These are phyloP conservation scores for Ophiostoma angusticollis DNA, from an alignment of 2,329 filamentous ascomycete genomes.

Conservation along the genomic window DNA sequence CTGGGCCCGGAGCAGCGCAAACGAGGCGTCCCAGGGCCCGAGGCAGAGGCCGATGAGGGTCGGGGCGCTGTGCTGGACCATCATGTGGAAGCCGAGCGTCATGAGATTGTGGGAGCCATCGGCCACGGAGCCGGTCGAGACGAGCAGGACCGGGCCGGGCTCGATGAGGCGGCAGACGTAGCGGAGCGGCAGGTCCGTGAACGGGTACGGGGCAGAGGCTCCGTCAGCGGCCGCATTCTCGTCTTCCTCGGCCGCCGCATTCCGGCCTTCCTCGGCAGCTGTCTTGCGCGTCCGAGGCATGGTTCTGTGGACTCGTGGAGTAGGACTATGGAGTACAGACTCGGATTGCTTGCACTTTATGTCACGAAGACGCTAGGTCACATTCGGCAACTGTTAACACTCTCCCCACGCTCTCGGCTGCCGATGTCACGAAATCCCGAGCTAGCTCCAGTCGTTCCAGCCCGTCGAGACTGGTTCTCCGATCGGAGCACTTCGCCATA, in stretches of 20 bases:
- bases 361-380: background rate
- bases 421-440: constrained; percentile 10
- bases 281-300: too few species aligned
- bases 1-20: constrained; percentile 17
- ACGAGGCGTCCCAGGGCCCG: constrained; percentile 24
- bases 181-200: constrained; percentile 15
- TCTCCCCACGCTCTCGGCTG: constrained; percentile 4
- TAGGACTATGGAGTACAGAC: too few species aligned
- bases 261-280: too few species aligned
- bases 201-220: too few species aligned
- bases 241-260: background rate
- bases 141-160: constrained; percentile 23
- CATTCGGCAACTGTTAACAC: background rate
- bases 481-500: too few species aligned
- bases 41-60: constrained; percentile 21
- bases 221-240: background rate
- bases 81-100: constrained; percentile 27
- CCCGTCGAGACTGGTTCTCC: too few species aligned
- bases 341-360: too few species aligned
- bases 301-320: too few species aligned
- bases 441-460: too few species aligned
- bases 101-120: constrained; percentile 23
- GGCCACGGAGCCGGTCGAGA: constrained; percentile 21
- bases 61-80: constrained; percentile 23
- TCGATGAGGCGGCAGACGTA: constrained; percentile 23